phyloP scores from a whole-genome alignment of 2,329 filamentous ascomycete species.

The Colletotrichum sp. region DNA sequence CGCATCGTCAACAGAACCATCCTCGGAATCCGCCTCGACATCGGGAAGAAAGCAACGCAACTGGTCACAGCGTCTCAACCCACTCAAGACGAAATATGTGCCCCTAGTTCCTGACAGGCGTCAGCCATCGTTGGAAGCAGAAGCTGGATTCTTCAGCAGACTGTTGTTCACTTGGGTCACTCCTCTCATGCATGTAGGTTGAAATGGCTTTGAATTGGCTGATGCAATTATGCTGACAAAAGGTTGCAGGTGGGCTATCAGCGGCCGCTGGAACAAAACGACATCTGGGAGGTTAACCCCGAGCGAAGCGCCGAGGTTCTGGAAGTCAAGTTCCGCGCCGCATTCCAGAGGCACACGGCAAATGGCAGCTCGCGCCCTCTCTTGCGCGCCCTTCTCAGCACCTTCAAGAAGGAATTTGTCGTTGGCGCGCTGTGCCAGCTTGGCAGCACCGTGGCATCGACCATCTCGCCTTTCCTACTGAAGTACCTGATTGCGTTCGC shows the following conservation, averaged over 20 bases:
- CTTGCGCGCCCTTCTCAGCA: constrained; percentile 79
- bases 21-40: not conserved
- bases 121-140: not conserved
- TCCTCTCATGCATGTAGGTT: not conserved
- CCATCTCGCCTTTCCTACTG: constrained; percentile 82
- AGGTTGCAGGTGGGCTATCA: constrained; percentile 75
- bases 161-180: not conserved
- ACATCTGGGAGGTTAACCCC: constrained; percentile 89
- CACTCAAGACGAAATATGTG: not conserved
- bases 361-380: constrained; percentile 75
- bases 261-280: constrained; percentile 78
- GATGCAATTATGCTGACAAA: not conserved
- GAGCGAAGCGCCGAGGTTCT: constrained; percentile 72
- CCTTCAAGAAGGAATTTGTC: constrained; percentile 83
- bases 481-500: constrained; percentile 88
- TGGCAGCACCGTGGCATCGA: constrained; percentile 72
- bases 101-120: not conserved
- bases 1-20: not conserved
- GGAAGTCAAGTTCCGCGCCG: constrained; percentile 71
- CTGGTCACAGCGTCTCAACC: not conserved
- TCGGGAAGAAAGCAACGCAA: not conserved
- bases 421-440: constrained; percentile 83
- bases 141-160: not conserved
- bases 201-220: not conserved
- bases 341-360: constrained; percentile 60